phyloP scores from a whole-genome alignment of 345 rosid genomes.

The Microthlaspi erraticum region DNA sequence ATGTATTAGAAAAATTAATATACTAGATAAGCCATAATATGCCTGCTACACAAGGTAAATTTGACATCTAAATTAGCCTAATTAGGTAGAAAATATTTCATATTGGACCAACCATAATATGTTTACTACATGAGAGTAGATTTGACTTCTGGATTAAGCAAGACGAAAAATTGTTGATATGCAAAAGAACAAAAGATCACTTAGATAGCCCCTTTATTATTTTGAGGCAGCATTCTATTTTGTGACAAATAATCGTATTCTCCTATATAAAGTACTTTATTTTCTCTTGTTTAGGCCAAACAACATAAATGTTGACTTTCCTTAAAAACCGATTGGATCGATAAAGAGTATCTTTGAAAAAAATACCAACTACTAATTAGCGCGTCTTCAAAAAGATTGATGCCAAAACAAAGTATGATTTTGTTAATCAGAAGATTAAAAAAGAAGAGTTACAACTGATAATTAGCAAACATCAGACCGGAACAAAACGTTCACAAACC shows the following conservation, averaged over 20 bases:
- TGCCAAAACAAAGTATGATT: slow-evolving; percentile 21
- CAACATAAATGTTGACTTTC: no score
- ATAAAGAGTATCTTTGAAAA: background rate
- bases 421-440: background rate
- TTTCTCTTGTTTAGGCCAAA: background rate
- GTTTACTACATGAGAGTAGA: no score
- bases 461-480: slow-evolving; percentile 11
- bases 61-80: no score
- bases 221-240: slow-evolving; percentile 13
- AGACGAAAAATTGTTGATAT: no score
- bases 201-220: background rate
- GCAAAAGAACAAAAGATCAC: background rate
- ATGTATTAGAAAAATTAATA: no score
- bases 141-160: no score
- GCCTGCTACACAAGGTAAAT: no score
- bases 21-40: no score
- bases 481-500: slow-evolving; percentile 22
- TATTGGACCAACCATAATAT: no score
- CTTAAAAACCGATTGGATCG: background rate
- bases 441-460: background rate
- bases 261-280: background rate
- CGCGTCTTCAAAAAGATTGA: slow-evolving; percentile 5
- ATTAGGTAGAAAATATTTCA: no score
- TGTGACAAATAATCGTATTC: slow-evolving; percentile 19
- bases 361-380: background rate